phyloP scores from a whole-genome alignment of 805 yeast genomes.

The Spathaspora arborariae region DNA sequence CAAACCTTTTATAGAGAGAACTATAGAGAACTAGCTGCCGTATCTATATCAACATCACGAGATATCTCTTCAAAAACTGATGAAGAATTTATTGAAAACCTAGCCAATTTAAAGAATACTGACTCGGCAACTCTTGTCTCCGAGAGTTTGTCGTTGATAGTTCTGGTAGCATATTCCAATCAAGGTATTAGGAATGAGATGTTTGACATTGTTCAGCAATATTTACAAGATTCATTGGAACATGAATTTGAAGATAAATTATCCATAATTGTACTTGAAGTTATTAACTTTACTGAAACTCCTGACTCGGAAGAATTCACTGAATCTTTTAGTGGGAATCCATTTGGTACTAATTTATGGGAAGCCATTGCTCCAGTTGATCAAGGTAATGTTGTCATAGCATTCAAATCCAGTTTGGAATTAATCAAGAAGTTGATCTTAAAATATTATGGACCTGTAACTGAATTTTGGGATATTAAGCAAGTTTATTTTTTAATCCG shows the following conservation, averaged over 20 bases:
- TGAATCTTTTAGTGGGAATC: not conserved
- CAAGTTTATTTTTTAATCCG: constrained; percentile 35
- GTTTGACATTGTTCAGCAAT: constrained; percentile 13
- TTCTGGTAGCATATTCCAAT: constrained; percentile 43
- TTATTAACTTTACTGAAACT: constrained; percentile 39
- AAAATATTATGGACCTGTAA: constrained; percentile 14
- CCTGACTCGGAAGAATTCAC: constrained; percentile 10
- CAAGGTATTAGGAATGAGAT: constrained; percentile 35
- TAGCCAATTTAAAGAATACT: constrained; percentile 13
- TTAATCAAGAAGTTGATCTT: constrained; percentile 20
- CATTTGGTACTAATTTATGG: not conserved
- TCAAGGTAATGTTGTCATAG: constrained; percentile 11
- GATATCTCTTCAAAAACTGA: not conserved
- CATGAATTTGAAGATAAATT: constrained; percentile 21
- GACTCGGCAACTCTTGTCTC: constrained; percentile 17
- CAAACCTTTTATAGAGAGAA: constrained; percentile 29
- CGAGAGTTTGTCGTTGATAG: constrained; percentile 33
- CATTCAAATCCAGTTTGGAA: constrained; percentile 23
- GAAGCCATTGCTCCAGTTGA: constrained; percentile 1
- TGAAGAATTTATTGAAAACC: constrained; percentile 6
- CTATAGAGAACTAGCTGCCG: constrained; percentile 36
- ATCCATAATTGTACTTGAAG: constrained; percentile 30
- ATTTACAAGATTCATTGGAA: constrained; percentile 17
- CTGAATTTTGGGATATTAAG: constrained; percentile 31
- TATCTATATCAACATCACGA: constrained; percentile 18